Conservation (phyloP, 108 stramenopile genomes). For the Mediolabrus comicus region DNA sequence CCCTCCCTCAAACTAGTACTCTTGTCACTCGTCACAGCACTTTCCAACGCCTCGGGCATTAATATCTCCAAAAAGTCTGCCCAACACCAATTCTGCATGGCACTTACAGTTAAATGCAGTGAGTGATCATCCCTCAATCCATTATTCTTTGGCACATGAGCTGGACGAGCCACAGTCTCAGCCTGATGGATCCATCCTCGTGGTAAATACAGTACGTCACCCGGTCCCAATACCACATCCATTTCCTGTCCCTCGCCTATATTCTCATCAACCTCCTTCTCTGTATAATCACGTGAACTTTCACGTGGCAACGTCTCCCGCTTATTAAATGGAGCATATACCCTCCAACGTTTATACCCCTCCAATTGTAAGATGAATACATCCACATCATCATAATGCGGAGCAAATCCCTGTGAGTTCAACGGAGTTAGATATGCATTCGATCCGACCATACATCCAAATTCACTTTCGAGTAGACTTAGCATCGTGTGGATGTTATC, state of each 20-base stretch:
- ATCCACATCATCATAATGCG: constrained; percentile 99
- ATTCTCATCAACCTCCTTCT: constrained; percentile 61
- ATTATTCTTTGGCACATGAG: constrained; percentile 5
- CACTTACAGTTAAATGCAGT: constrained; percentile 93
- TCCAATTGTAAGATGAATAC: constrained; percentile 94
- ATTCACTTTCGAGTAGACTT: constrained; percentile 85
- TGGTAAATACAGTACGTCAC: constrained; percentile 93
- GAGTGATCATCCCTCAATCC: constrained; percentile 66
- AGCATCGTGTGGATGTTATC: constrained; percentile 82
- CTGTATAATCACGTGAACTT: constrained; percentile 75
- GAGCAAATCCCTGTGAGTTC: constrained; percentile 96
- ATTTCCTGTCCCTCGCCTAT: constrained; percentile 47
- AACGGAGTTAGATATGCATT: constrained; percentile 96
- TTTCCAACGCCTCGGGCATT: constrained; percentile 86
- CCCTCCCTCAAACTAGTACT: constrained; percentile 74
- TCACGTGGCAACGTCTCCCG: constrained; percentile 62
- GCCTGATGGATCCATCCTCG: constrained; percentile 98
- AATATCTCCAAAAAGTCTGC: constrained; percentile 85
- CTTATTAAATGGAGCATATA: constrained; percentile 71
- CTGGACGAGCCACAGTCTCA: constrained; percentile 53
- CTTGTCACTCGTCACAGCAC: constrained; percentile 55
- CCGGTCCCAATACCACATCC: constrained; percentile 83
- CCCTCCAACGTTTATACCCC: constrained; percentile 92
- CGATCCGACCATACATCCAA: constrained; percentile 93
- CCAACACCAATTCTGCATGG: constrained; percentile 94